Evolutionary conservation across 768 basidiomycete species (phyloP), one percentile per base, ranked within the genome.

Genomic region (Aureoboletus auriporus): DNA sequence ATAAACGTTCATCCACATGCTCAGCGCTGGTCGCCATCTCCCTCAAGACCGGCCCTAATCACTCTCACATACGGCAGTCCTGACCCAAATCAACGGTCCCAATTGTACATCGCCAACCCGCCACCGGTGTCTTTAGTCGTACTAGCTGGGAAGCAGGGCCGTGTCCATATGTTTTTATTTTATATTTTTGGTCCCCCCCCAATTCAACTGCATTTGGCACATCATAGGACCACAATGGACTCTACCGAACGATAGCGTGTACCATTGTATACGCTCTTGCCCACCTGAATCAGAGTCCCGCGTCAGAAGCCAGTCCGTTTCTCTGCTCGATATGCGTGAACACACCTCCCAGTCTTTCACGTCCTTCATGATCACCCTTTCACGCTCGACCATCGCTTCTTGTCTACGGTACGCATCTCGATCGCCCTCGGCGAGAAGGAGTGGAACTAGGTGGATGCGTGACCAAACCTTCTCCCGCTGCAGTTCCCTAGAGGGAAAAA

Each of bases 381-480:
- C 96, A 39, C 91, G 71, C 26, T 73, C 84, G 46, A 86, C 43
- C 42, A 82, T 83, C n/a, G 89, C 92, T 62, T 84, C 79, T 60
- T 84, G 72, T 34, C 90, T 80, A 51, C 91, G 78, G 73, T 89
- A 93, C 47, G 78, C 75, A 66, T 94, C 92, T 47, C 96, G 86
- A 72, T 99, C 95, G 5, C 84, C 84, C 67, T 99, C 95, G 34
- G 95, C 95, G 58, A 94, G 76, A 39, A 99, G 77, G 49, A 97
- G 67, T 9, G 95, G 96, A 29, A 93, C 85, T 30, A 96, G 79
- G 73, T 98, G 84, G 63, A 99, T 93, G 54, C 95, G 82, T 50
- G 93, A 89, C 95, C 95, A 97, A 31, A 83, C 82, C 70, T 88
- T 86, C 74, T 99, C 95, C 54, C 95, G 80, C 66, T 87, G 76